Evolutionary conservation across 2,329 filamentous ascomycete species (phyloP), one percentile per base, ranked within the genome.

Genomic region (Ceratocystis harringtonii): DNA sequence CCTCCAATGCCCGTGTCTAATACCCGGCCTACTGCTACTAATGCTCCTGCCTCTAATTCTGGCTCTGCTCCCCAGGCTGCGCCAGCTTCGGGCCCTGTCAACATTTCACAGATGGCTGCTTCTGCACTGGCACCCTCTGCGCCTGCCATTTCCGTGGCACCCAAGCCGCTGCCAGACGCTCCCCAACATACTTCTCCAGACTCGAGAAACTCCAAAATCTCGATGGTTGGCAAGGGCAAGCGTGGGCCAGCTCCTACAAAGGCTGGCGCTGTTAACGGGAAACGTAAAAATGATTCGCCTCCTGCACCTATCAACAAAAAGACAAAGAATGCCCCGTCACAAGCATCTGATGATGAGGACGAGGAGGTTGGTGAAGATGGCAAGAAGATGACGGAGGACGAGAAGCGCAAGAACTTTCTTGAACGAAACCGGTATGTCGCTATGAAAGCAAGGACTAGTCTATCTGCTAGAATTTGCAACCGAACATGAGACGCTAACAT

Each of bases 341-440:
- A 52, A 71, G 74, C 65, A 74, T 69, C 30, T 71, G 70, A 48
- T 1, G 43, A 61, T 1, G 66, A 65, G 3, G 60, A 62, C 5
- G 57, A 48, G 6, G 66, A 65, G 41, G 8, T 78, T 28, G 81
- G 84, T 1, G 79, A 84, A 3, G 78, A 81, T 4, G 78, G 82
- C 64, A 72, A 80, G 69, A 96, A 96, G 79, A 95, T 96, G 90
- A 96, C 92, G 0, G 94, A 97, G 66, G 94, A 97, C 72, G 94
- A 99, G 78, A 99, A 99, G 79, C 84, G 94, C 52, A 96, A 95
- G 78, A 99, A 97, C 74, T 99, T 99, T 75, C 79, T 99, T 1
- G 94, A 99, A 73, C 83, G 94, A 32, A 99, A 99, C 75, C 86
- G 92, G 92, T 95, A 84, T 71, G 84, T 77, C 6, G 32, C 8